Percentiles rank a stretch among this genome's conserved stretches.
These are phyloP conservation scores for Oryza brachyantha DNA, from an alignment of 176 grass and related monocot species.

Conservation along the genomic window DNA sequence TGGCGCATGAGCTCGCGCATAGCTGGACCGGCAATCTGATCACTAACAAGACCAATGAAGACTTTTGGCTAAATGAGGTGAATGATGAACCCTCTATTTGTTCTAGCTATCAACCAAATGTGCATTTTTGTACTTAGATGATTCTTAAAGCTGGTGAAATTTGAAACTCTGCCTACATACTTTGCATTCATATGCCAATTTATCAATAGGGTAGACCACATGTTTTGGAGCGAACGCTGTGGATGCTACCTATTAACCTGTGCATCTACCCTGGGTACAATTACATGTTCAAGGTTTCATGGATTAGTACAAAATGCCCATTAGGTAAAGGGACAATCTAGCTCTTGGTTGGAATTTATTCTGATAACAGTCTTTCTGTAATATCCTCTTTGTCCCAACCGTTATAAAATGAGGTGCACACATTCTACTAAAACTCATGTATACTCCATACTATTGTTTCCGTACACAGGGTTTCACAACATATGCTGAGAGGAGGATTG, in stretches of 20 bases:
- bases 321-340: too few species aligned
- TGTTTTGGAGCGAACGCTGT: neutral
- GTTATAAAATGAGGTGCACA: neutral
- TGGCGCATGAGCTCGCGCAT: constrained; percentile 91
- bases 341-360: too few species aligned
- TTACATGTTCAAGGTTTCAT: too few species aligned
- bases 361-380: neutral
- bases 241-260: too few species aligned
- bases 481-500: constrained; percentile 95
- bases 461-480: constrained; percentile 74
- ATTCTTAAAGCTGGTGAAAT: neutral
- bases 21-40: constrained; percentile 96
- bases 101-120: neutral
- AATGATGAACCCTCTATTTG: neutral
- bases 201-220: neutral
- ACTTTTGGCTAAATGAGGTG: constrained; percentile 98
- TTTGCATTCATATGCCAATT: neutral
- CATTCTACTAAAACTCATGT: neutral
- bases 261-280: too few species aligned
- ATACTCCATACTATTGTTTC: neutral
- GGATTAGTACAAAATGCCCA: too few species aligned
- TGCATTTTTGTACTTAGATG: neutral
- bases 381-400: neutral
- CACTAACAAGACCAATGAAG: constrained; percentile 94
- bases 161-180: neutral